Evolutionary conservation across 495 filamentous ascomycete genomes (phyloP).

Genomic region (Podospora tetraspora): DNA sequence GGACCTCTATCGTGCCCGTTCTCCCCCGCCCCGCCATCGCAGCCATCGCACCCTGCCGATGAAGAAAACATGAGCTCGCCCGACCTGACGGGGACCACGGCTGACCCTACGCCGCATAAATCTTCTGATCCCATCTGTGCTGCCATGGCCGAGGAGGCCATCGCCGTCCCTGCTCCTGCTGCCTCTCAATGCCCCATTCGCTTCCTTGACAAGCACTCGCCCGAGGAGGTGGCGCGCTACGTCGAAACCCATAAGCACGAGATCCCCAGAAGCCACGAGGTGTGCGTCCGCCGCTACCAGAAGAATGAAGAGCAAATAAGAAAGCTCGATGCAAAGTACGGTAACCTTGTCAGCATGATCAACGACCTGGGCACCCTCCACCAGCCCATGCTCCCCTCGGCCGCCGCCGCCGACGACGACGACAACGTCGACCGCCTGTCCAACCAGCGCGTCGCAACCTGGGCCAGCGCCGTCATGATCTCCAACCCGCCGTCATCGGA

Average conservation of each 20-base stretch:
- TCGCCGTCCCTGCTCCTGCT: constrained; percentile 44
- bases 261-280: constrained; percentile 81
- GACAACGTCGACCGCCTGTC: constrained; percentile 46
- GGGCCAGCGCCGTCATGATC: constrained; percentile 66
- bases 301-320: constrained; percentile 73
- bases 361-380: constrained; percentile 78
- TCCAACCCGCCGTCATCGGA: constrained; percentile 40
- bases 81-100: constrained; percentile 18
- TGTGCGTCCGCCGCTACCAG: constrained; percentile 84
- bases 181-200: constrained; percentile 78
- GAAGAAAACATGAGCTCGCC: constrained; percentile 11
- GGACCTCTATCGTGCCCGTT: constrained; percentile 60
- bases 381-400: constrained; percentile 67
- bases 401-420: constrained; percentile 38
- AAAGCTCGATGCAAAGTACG: constrained; percentile 86
- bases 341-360: constrained; percentile 84
- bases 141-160: constrained; percentile 50
- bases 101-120: constrained; percentile 38
- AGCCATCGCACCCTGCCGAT: neutral
- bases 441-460: constrained; percentile 65
- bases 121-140: constrained; percentile 56
- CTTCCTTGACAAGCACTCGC: constrained; percentile 80
- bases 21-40: constrained; percentile 22
- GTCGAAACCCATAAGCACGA: constrained; percentile 91
- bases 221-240: constrained; percentile 84